Evolutionary conservation across 2,329 filamentous ascomycete genomes (phyloP).

Genomic region (Cordyceps militaris): DNA sequence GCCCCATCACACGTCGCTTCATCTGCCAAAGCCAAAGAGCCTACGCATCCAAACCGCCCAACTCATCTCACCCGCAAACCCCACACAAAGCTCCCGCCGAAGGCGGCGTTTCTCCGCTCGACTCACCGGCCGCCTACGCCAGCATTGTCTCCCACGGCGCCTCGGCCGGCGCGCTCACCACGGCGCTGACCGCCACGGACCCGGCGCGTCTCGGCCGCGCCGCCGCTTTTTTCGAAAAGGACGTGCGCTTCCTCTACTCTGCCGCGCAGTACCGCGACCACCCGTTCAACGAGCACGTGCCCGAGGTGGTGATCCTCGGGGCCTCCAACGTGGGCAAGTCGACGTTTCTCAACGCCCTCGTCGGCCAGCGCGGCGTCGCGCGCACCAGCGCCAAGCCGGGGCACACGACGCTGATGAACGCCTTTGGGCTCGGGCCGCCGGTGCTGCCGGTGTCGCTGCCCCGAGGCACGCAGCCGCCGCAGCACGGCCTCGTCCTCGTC

Average conservation of each 20-base stretch:
- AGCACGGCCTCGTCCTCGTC: slow-evolving; percentile 41
- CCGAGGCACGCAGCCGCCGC: slow-evolving; percentile 28
- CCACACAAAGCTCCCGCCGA: background rate
- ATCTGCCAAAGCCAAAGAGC: background rate
- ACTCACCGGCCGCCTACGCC: slow-evolving; percentile 1
- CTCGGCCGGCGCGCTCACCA: slow-evolving; percentile 5
- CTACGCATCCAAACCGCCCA: background rate
- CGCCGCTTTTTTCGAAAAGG: slow-evolving; percentile 26
- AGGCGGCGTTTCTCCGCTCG: background rate
- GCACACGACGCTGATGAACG: slow-evolving; percentile 48
- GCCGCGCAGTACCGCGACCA: slow-evolving; percentile 42
- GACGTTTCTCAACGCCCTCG: slow-evolving; percentile 76
- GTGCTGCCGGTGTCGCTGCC: slow-evolving; percentile 22
- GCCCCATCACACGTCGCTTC: background rate
- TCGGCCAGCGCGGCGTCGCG: slow-evolving; percentile 42
- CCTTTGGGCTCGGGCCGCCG: slow-evolving; percentile 45
- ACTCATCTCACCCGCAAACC: background rate
- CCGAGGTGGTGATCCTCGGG: slow-evolving; percentile 69
- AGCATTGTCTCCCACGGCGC: slow-evolving; percentile 8
- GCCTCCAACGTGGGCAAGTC: slow-evolving; percentile 89
- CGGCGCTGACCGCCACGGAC: slow-evolving; percentile 12
- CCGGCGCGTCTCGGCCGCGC: slow-evolving; percentile 21
- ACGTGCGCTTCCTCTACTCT: slow-evolving; percentile 41
- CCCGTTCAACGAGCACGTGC: slow-evolving; percentile 42
- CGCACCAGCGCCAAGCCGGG: slow-evolving; percentile 45